Conservation (phyloP, 2,329 filamentous ascomycete genomes). For the Catunica adiposa region DNA sequence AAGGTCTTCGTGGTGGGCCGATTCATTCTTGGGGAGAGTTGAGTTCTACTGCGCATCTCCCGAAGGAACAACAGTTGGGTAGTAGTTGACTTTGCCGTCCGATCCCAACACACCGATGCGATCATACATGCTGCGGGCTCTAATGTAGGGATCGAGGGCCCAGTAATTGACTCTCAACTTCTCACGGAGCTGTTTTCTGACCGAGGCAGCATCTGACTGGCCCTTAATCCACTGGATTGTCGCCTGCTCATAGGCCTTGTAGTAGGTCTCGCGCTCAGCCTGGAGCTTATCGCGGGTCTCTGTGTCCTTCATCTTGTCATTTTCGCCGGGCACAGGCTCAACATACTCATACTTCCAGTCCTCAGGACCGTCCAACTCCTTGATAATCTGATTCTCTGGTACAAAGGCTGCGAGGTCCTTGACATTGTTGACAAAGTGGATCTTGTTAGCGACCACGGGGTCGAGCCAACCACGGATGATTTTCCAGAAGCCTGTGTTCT, state of each 20-base stretch:
- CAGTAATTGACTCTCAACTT: slow-evolving; percentile 65
- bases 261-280: slow-evolving; percentile 45
- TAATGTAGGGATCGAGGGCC: slow-evolving; percentile 71
- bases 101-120: slow-evolving; percentile 53
- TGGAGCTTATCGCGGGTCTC: slow-evolving; percentile 47
- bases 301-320: slow-evolving; percentile 53
- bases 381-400: slow-evolving; percentile 50
- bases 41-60: background rate
- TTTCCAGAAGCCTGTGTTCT: slow-evolving; percentile 66
- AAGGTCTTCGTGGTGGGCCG: background rate
- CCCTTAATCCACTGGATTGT: slow-evolving; percentile 59
- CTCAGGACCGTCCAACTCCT: slow-evolving; percentile 74
- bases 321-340: slow-evolving; percentile 62
- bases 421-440: slow-evolving; percentile 75
- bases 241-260: slow-evolving; percentile 54
- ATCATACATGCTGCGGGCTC: slow-evolving; percentile 74
- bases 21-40: background rate
- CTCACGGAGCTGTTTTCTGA: slow-evolving; percentile 45
- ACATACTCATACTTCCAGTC: slow-evolving; percentile 70
- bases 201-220: slow-evolving; percentile 33
- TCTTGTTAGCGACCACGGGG: slow-evolving; percentile 84
- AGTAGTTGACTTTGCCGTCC: slow-evolving; percentile 56
- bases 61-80: slow-evolving; percentile 26
- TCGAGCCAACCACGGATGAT: slow-evolving; percentile 94
- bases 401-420: slow-evolving; percentile 69